Base-by-base conservation (phyloP, 169 alveolate species). In the Plasmodium chabaudi region DNA sequence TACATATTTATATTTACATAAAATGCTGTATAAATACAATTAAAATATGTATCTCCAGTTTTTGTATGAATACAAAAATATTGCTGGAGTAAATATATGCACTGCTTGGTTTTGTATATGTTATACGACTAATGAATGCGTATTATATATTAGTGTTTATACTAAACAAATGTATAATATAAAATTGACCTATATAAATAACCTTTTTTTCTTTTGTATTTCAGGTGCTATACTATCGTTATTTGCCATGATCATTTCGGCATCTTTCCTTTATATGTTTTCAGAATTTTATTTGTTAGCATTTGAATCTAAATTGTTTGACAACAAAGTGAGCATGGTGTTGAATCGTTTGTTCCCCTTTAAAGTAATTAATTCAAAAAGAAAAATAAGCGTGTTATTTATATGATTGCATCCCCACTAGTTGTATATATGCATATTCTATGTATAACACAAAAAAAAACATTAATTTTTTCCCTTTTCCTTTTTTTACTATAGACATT, bases 221-320 rank as follows among this genome's bases (percentile, higher is more conserved):
- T 23, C 63, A 79, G 89, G 89, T 79, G 89, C 89, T 13, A 70
- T 79, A 46, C 44, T 79, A 67, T 65, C 89, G 4, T 59, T 79
- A 25, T 79, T 79, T 60, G 89, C 82, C 46, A 79, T 79, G 89
- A 19, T 79, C 7, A 65, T 67, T 61, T 79, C 89, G 71, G 89
- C 89, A 42, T 49, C 82, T 15, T 79, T 79, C 70, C 89, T 79
- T 59, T 79, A 79, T 42, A 79, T 79, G 89, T 79, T 79, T 79
- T 79, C 89, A 39, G 89, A 79, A 79, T 79, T 79, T 79, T 79
- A 53, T 27, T 34, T 53, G 71, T 55, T 79, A 68, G 65, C 89
- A 65, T 21, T 65, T 34, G 89, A 79, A 79, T 10, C 79, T n/a
- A 79, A 79, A 59, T 65, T 79, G 44, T 51, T 79, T 65, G 68